Base-by-base conservation (phyloP, 2,329 filamentous ascomycete genomes). In the Mycocentrospora acerina region DNA sequence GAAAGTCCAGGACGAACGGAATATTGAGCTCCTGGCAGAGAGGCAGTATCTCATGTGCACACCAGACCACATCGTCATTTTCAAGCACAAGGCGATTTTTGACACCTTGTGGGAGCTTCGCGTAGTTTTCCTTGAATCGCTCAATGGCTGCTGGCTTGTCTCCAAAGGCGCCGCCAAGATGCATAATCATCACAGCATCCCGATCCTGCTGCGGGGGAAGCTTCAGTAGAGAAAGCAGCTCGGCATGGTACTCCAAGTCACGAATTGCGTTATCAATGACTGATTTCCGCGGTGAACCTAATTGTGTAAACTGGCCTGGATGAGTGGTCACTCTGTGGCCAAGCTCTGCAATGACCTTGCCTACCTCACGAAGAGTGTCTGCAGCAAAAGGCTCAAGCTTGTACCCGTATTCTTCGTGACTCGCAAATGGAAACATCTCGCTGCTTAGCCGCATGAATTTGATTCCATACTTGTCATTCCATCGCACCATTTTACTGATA, bases 381-480 rank as follows among this genome's bases (percentile, higher is more conserved):
- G 86, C 81, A 0, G 90, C 91, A 62, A 96, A 96, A 0, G 87
- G 85, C 0, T 82, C 83, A 10, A 97, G 75, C 52, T 81, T 85
- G 66, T 97, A 97, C 0, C 90, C 91, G 51, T 95, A 85, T 46
- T 88, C 85, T 16, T 80, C 78, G 58, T 97, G 91, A 49, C 88
- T 94, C 2, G 91, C 91, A 64, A 96, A 96, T 0, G 91, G 91
- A 50, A 97, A 97, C 87, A 96, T 96, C 55, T 96, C 91, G 37
- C 88, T 95, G 53, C 88, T 95, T 14, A 97, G 74, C 1, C 91
- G 81, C 80, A 97, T 81, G 64, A 97, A 96, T 53, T 83, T 90
- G 68, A 97, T 97, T 26, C 85, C 84, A 50, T 91, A 96, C 52
- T 82, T 86, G 49, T 94, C 85, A 59, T 97, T 96, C 91, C 91